Base-by-base conservation (phyloP, 2,329 filamentous ascomycete genomes). In the Onygenales sp. region DNA sequence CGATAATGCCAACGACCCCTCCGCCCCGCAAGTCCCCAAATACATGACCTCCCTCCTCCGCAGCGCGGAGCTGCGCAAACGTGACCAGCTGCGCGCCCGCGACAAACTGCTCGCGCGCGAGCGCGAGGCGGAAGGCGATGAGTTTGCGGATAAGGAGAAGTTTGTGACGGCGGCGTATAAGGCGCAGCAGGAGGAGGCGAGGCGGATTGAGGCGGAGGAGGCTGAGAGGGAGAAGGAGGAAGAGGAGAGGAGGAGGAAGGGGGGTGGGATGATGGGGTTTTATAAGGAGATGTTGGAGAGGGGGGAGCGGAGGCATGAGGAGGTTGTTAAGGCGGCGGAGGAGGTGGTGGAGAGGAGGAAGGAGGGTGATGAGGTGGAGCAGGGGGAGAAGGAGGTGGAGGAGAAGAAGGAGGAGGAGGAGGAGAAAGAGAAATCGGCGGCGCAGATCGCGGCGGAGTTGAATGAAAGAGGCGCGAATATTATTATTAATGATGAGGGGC, bases 81-180 rank as follows among this genome's bases (percentile, higher is more conserved):
- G 82, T 48, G 82, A 85, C 61, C 80, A 82, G 57, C 65, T 82
- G 49, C 74, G 82, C 6, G 82, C 82, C 14, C 74, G 77, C 37
- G 82, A 85, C 63, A 82, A 82, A 57, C 63, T 81, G 54, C 62
- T 85, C 10, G 77, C 80, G 50, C 75, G 75, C 54, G 82, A 85
- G 62, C 74, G 82, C 32, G 82, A 85, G 59, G 77, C 76, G 0
- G 82, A 85, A 61, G 82, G 82, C n/a, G 82, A 85, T 48, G 80
- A 82, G 56, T 85, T 82, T 55, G 80, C 76, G 0, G 82, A 84
- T 60, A 85, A 84, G 63, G 82, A 85, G 65, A 83, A 79, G 62
- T 85, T 85, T 56, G 82, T 85, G 42, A 85, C 82, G 1, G 73
- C 74, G 1, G 82, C 82, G 37, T 85, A 85, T 66, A 84, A 83